These are phyloP conservation scores for Candida coquimbonensis DNA, from an alignment of 805 yeast genomes.

Conservation along the genomic window DNA sequence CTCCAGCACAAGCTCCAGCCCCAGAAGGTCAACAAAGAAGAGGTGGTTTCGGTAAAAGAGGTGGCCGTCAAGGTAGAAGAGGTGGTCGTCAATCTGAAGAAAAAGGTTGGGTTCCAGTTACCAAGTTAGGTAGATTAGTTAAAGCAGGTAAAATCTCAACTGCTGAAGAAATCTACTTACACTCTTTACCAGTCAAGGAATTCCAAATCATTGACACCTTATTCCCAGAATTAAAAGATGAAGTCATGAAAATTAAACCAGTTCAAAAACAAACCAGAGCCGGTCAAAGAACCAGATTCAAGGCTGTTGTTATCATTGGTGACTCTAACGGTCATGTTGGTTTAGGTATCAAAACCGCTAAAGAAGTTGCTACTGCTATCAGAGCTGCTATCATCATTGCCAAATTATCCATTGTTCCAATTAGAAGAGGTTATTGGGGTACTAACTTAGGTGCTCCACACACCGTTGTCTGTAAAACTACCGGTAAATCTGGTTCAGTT, in stretches of 20 bases:
- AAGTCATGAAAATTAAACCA: conserved; percentile 99
- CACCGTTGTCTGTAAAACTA: conserved; percentile 94
- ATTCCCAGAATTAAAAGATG: conserved; percentile 93
- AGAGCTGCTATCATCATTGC: conserved; percentile 99
- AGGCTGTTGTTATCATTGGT: conserved; percentile 99
- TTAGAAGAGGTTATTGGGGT: conserved; percentile 99
- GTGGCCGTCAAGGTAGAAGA: conserved; percentile 56
- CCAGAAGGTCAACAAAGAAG: conserved; percentile 30
- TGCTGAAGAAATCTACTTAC: conserved; percentile 97
- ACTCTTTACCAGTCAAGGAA: conserved; percentile 99
- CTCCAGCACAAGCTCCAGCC: conserved; percentile 7
- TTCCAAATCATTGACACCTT: conserved; percentile 96
- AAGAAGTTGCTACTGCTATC: conserved; percentile 99
- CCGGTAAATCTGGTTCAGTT: conserved; percentile 99
- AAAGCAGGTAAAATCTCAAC: conserved; percentile 96
- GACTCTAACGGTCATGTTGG: conserved; percentile 99
- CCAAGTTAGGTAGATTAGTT: conserved; percentile 99
- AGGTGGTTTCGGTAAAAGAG: conserved; percentile 49
- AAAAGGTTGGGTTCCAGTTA: conserved; percentile 99
- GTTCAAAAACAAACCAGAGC: conserved; percentile 99
- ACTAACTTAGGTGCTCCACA: conserved; percentile 99
- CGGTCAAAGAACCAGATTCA: conserved; percentile 99
- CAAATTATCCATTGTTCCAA: conserved; percentile 96
- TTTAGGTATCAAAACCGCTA: conserved; percentile 99
- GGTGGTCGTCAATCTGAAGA: conserved; percentile 86